phyloP scores from a whole-genome alignment of 805 yeast species.

The Candida koratica region DNA sequence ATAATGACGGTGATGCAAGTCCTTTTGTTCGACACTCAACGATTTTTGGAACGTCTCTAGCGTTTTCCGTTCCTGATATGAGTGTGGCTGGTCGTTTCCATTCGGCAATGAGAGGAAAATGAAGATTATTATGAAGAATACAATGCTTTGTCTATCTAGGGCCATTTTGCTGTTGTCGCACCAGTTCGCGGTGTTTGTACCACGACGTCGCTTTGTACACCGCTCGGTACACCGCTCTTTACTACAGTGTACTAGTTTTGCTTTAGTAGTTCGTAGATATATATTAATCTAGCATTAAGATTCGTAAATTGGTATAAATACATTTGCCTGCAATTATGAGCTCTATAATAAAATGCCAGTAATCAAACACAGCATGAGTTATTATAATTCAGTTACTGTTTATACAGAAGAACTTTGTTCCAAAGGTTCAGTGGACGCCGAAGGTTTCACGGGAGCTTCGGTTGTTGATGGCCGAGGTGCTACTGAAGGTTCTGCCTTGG shows the following conservation, averaged over 20 bases:
- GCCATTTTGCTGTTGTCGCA: constrained; percentile 6
- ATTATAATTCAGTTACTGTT: too few relatives aligned
- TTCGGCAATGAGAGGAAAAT: constrained; percentile 31
- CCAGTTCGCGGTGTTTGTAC: constrained; percentile 6
- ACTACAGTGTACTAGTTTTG: neutral
- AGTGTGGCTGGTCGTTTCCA: constrained; percentile 27
- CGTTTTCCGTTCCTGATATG: constrained; percentile 23
- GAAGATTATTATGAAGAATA: constrained; percentile 33
- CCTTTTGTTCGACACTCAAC: constrained; percentile 16
- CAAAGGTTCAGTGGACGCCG: neutral
- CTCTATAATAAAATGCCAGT: constrained; percentile 7
- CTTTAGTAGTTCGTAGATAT: constrained; percentile 7
- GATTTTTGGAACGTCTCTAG: constrained; percentile 23
- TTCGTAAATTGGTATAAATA: constrained; percentile 7
- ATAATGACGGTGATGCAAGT: constrained; percentile 41
- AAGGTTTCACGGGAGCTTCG: neutral
- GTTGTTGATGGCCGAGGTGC: neutral
- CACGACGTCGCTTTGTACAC: neutral
- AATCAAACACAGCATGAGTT: constrained; percentile 1
- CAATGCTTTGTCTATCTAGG: constrained; percentile 32
- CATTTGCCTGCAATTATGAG: constrained; percentile 7
- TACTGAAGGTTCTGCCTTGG: neutral
- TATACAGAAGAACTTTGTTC: too few relatives aligned
- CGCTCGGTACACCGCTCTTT: neutral
- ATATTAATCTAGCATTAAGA: constrained; percentile 6